Evolutionary conservation across 2,329 filamentous ascomycete genomes (phyloP), one percentile per base, ranked within the genome.

Genomic region (Epichloe typhina): DNA sequence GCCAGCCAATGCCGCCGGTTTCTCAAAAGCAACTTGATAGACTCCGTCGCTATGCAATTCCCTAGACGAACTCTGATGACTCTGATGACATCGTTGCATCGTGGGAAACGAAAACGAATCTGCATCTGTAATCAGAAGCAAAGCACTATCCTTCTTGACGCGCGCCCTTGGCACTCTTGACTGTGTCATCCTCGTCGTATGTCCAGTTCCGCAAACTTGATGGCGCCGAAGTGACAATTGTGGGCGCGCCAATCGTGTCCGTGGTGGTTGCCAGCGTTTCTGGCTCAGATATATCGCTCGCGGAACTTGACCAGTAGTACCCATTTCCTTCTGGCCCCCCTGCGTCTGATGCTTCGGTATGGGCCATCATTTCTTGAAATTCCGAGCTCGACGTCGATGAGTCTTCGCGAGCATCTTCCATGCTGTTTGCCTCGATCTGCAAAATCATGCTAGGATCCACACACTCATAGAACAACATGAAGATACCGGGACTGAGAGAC

Each of bases 381-480:
- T 46, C 21, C 36, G 31, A 42, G 23, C 19, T 38, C 3, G 26
- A 33, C n/a, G 11, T 31, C 4, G 45, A 41, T 9, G 35, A 21
- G 17, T 49, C 46, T 26, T n/a, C 13, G 21, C 26, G 37, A 15
- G 52, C 57, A 37, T 62, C 56, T 42, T 58, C 52, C 53, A 58
- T 57, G 15, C 53, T 54, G 21, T 49, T 54, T 15, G 57, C 56
- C 31, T 66, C 63, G 23, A 64, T 58, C 23, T 64, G 60, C 9
- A 74, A 63, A 19, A 83, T 62, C 31, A 72, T 70, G 38, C 64
- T 69, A 1, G 73, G 66, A 52, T 84, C 80, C 23, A 85, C 70
- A 45, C 79, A 80, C 63, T 98, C 91, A 64, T 97, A 98, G 65
- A 97, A 97, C 1, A 97, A 76, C 91, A 98, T 97, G 63, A 97